Evolutionary conservation across 768 basidiomycete genomes (phyloP), one percentile per base, ranked within the genome.

Genomic region (Naganishia vaughanmartiniae): DNA sequence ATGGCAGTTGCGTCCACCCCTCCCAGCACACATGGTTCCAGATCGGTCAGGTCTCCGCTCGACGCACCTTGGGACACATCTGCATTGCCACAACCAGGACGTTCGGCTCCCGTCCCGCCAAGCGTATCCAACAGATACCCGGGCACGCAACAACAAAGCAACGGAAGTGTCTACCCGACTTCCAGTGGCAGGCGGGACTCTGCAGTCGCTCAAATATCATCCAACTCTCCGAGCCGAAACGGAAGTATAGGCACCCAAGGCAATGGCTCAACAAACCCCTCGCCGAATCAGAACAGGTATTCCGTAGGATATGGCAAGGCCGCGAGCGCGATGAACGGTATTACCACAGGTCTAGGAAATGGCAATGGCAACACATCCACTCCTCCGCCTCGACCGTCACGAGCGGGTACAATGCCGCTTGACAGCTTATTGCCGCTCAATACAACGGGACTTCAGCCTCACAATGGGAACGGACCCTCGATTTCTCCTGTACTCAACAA

Each of bases 261-360:
- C 5, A 70, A 69, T 24, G 76, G 74, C 51, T 80, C 79, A 10
- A 72, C 73, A 3, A 46, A 73, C 15, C 77, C 74, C 56, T 79
- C 80, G 12, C 80, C 80, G 10, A 81, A 81, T 67, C 77, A 75
- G 11, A 81, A 81, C 71, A 63, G 80, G 54, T 78, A 76, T 66
- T 81, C 80, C 0, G 72, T 74, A 26, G 78, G 80, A 19, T 72
- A 60, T 55, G 71, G 63, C 12, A 60, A 56, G 14, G 66, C 65
- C 19, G 39, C 54, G 24, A 26, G 19, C 11, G 48, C 34, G 53
- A 53, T 65, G 54, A 58, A 51, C 31, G 48, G 56, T 31, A n/a
- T 42, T 11, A 55, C 46, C 9, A 42, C 31, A 6, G 51, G 66
- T 51, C 30, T 55, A 36, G 66, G 66, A 30, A 39, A 21, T 26